Evolutionary conservation across 768 basidiomycete genomes (phyloP), one percentile per base, ranked within the genome.

Genomic region (Sporobolomyces phaffii): DNA sequence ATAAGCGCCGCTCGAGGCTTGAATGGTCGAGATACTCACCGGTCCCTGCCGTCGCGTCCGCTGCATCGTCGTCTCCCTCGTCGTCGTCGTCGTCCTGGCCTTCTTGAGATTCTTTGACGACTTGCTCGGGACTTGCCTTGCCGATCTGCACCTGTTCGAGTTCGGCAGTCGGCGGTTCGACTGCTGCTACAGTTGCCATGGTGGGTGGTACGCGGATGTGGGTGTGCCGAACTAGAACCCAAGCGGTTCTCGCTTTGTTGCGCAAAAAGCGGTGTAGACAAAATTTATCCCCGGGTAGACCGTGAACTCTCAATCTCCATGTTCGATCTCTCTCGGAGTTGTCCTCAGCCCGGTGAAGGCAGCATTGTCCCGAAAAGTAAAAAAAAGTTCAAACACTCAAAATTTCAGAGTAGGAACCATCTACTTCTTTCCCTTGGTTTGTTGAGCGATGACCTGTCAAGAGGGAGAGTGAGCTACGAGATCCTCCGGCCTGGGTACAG

Each of bases 41-140:
- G 5, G 54, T 38, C 9, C 54, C 58, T 22, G 28, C 43, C 5
- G 45, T 63, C 4, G 67, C 73, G 5, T 61, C 76, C 14, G 49
- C 75, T 2, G 74, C 76, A 15, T 75, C 77, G 2, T 75, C 76
- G n/a, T 73, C 74, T 15, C 75, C 73, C 6, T 64, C 76, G 11
- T 76, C 74, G 5, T 63, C 72, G 5, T 22, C 22, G 28, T 20
- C 40, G 14, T 26, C 17, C 29, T 29, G 3, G 38, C 13, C 22
- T 1, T 10, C 31, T 56, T 22, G n/a, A 0, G 41, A 3, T 1
- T 60, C 54, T 8, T 7, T 41, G 26, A 33, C 41, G 13, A 20
- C 2, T 13, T 17, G 22, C 17, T 50, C 31, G 38, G 10, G 26
- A 61, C 26, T 18, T 33, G 2, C 50, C 45, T 3, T 28, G 33